These are phyloP conservation scores for Waltergamsia citrina DNA, from an alignment of 2,329 filamentous ascomycete genomes.

Conservation along the genomic window DNA sequence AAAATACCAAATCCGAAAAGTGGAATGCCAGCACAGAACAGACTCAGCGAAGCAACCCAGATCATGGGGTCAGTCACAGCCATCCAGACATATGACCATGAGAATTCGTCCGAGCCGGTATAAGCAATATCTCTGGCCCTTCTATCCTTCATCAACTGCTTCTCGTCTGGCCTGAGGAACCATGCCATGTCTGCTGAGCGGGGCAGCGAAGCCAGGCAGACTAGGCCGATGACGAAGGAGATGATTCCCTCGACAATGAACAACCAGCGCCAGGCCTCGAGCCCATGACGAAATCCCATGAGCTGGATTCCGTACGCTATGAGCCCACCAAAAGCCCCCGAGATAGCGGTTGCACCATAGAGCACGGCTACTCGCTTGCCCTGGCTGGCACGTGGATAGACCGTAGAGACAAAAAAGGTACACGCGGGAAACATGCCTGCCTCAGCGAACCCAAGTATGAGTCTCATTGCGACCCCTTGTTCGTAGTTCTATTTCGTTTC, in stretches of 20 bases:
- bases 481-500: no score
- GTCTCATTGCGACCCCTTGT: no score
- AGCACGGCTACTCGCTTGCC: conserved; percentile 14
- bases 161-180: conserved; percentile 30
- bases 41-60: conserved; percentile 15
- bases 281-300: conserved; percentile 29
- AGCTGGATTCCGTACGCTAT: conserved; percentile 15
- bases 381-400: conserved; percentile 17
- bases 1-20: conserved; percentile 21
- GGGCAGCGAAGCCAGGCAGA: conserved; percentile 27
- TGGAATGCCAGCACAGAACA: conserved; percentile 22
- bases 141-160: conserved; percentile 12
- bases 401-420: conserved; percentile 17
- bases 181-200: conserved; percentile 30
- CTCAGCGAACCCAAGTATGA: no score
- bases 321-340: conserved; percentile 13
- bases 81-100: conserved; percentile 16
- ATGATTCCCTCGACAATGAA: conserved; percentile 31
- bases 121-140: conserved; percentile 12
- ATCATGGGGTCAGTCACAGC: conserved; percentile 19
- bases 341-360: conserved; percentile 13
- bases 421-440: conserved; percentile 18
- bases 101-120: conserved; percentile 18
- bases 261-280: conserved; percentile 37
- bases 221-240: conserved; percentile 14